These are phyloP conservation scores for Neonectria ditissima DNA, from an alignment of 2,329 filamentous ascomycete genomes.

Conservation along the genomic window DNA sequence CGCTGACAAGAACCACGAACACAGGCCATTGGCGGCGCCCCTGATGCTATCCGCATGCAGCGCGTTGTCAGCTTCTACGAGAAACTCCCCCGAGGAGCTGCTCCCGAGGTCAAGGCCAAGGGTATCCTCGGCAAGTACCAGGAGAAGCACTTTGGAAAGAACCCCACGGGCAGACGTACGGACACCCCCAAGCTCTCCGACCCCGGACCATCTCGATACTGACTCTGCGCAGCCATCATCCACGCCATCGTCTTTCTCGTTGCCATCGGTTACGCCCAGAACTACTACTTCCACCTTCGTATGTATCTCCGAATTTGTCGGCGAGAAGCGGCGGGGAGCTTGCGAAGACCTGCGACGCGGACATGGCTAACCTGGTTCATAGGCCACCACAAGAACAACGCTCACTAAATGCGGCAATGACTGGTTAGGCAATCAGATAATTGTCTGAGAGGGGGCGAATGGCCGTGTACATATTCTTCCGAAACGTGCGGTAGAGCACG, in stretches of 20 bases:
- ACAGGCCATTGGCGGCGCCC: slow-evolving; percentile 92
- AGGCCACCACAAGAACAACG: slow-evolving; percentile 99
- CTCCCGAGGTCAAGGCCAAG: slow-evolving; percentile 83
- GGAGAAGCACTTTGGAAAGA: slow-evolving; percentile 94
- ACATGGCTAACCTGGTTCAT: slow-evolving; percentile 31
- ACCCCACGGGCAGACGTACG: slow-evolving; percentile 88
- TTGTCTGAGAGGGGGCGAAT: slow-evolving; percentile 42
- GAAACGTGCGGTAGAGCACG: slow-evolving; percentile 53
- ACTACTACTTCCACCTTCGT: slow-evolving; percentile 99
- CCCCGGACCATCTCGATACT: slow-evolving; percentile 44
- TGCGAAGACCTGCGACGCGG: background rate
- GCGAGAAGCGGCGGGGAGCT: background rate
- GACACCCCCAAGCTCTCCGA: slow-evolving; percentile 6
- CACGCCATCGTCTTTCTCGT: slow-evolving; percentile 85
- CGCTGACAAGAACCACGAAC: slow-evolving; percentile 51
- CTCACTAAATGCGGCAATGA: slow-evolving; percentile 74
- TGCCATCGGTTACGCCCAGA: slow-evolving; percentile 90
- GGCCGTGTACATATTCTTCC: slow-evolving; percentile 59
- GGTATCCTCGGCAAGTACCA: slow-evolving; percentile 92
- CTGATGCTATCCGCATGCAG: slow-evolving; percentile 97
- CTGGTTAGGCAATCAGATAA: slow-evolving; percentile 39
- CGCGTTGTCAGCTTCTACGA: slow-evolving; percentile 99
- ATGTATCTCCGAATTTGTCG: slow-evolving; percentile 57
- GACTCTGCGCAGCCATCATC: slow-evolving; percentile 75
- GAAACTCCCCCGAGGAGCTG: slow-evolving; percentile 93